phyloP scores from a whole-genome alignment of 75 land plant species.

The Sequoia sempervirens region DNA sequence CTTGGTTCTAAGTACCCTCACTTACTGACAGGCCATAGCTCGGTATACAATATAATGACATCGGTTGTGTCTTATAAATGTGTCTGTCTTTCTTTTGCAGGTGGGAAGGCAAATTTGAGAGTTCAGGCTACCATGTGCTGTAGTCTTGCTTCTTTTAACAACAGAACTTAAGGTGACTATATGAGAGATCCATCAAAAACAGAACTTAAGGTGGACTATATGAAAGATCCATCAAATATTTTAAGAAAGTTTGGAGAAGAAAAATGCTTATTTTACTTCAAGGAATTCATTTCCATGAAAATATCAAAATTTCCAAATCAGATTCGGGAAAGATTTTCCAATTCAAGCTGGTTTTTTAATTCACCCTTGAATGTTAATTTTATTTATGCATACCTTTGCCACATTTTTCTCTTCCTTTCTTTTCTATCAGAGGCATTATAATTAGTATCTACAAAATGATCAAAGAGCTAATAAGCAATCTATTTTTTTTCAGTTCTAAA shows the following conservation, averaged over 20 bases:
- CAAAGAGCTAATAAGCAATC: background rate
- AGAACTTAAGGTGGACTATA: background rate
- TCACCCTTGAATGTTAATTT: background rate
- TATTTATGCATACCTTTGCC: background rate
- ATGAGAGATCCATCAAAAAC: background rate
- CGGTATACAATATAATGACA: background rate
- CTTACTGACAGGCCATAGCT: background rate
- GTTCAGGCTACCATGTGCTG: slow-evolving; percentile 2
- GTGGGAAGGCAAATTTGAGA: slow-evolving; percentile 14
- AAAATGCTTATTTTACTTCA: background rate
- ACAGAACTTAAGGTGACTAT: background rate
- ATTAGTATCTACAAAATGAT: background rate
- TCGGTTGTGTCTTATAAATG: background rate
- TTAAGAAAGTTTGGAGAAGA: background rate
- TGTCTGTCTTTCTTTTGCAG: slow-evolving; percentile 6
- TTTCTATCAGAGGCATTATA: background rate
- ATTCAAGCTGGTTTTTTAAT: background rate
- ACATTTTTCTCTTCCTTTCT: background rate
- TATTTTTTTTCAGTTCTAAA: background rate
- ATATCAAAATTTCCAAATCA: background rate
- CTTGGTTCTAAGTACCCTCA: background rate
- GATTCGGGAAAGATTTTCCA: background rate
- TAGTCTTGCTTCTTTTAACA: background rate
- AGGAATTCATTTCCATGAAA: background rate
- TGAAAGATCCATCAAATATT: background rate